Percentiles rank a stretch among this genome's conserved stretches.
Conservation (phyloP, 805 yeast species). For the Barnettozyma californica region DNA sequence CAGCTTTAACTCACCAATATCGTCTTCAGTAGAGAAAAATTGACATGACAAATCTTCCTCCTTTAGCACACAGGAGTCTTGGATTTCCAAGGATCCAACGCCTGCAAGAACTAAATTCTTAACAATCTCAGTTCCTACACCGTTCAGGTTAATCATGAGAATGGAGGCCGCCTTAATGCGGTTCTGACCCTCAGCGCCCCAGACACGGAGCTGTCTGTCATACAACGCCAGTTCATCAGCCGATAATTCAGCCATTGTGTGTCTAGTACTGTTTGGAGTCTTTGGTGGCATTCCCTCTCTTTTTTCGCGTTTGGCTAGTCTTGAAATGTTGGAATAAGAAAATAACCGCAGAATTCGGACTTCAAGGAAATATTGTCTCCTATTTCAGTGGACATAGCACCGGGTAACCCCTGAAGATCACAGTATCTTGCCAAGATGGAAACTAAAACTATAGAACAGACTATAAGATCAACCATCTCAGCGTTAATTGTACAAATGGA, state of each 20-base stretch:
- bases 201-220: constrained; percentile 89
- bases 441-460: background rate
- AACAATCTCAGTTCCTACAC: constrained; percentile 74
- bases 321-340: no score
- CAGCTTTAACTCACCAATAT: constrained; percentile 52
- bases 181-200: constrained; percentile 94
- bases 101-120: constrained; percentile 90
- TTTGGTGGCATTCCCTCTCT: background rate
- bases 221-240: constrained; percentile 85
- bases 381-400: background rate
- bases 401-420: background rate
- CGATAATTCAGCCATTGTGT: constrained; percentile 19
- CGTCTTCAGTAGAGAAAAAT: constrained; percentile 57
- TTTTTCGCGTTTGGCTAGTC: background rate
- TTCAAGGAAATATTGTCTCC: background rate
- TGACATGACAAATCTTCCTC: constrained; percentile 69
- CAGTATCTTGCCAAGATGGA: background rate
- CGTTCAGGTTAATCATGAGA: constrained; percentile 66
- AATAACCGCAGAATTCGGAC: background rate
- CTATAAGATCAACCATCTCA: no score
- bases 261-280: background rate
- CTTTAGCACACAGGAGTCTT: constrained; percentile 50
- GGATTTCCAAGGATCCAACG: constrained; percentile 66
- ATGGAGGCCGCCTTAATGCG: constrained; percentile 67
- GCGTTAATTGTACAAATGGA: constrained; percentile 40